Evolutionary conservation across 805 yeast genomes (phyloP).

Genomic region (Myxozyma monticola): DNA sequence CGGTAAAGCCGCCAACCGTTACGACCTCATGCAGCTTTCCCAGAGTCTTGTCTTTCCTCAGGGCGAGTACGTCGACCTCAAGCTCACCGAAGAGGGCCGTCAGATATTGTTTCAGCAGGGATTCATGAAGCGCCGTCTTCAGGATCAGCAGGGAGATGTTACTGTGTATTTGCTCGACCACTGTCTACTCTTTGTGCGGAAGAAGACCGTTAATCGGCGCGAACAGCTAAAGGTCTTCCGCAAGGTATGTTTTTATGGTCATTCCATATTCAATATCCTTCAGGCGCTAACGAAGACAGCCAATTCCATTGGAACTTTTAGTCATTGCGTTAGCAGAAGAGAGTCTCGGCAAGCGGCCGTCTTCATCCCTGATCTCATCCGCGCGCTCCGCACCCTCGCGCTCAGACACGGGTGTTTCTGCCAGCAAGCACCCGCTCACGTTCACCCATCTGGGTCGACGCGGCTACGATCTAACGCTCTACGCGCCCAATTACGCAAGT

Average conservation of each 20-base stretch:
- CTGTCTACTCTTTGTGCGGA: conserved; percentile 78
- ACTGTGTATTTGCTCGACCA: conserved; percentile 88
- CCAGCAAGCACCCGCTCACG: conserved; percentile 45
- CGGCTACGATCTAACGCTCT: conserved; percentile 47
- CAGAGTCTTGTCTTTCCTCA: conserved; percentile 79
- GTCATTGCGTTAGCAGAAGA: conserved; percentile 69
- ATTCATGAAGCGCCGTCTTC: conserved; percentile 70
- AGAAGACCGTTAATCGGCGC: conserved; percentile 81
- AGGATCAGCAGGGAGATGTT: conserved; percentile 64
- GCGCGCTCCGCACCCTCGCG: conserved; percentile 33
- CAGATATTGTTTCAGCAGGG: conserved; percentile 77
- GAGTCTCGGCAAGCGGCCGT: conserved; percentile 45
- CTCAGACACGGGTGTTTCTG: conserved; percentile 1
- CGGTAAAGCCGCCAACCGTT: conserved; percentile 91
- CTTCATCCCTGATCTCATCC: conserved; percentile 36
- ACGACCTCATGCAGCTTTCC: conserved; percentile 80
- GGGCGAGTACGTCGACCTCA: conserved; percentile 83
- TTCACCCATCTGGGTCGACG: conserved; percentile 53
- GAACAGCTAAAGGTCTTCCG: conserved; percentile 91
- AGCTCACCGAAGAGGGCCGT: conserved; percentile 77
- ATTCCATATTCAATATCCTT: too few relatives aligned
- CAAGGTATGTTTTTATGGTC: conserved; percentile 39
- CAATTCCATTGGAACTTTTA: conserved; percentile 41
- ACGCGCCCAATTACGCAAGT: conserved; percentile 48
- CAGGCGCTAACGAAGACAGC: conserved; percentile 23